These are phyloP conservation scores for Ceratobasidium sp. DNA, from an alignment of 1,284 basidiomycete genomes.

Conservation along the genomic window DNA sequence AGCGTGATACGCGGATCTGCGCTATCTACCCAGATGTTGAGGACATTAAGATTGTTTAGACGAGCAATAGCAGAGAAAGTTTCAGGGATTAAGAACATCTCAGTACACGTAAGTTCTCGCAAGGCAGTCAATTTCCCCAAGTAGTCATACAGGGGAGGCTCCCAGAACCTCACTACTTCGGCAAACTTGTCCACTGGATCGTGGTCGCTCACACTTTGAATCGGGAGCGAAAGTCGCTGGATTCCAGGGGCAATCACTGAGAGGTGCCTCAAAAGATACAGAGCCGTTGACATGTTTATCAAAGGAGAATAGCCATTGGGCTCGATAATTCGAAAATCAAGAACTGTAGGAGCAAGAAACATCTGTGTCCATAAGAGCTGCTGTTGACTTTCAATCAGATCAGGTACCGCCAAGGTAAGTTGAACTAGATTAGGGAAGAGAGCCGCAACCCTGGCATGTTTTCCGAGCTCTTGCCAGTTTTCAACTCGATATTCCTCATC, in stretches of 20 bases:
- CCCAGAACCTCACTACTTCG: conserved; percentile 2
- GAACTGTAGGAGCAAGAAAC: conserved; percentile 11
- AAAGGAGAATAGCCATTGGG: not conserved
- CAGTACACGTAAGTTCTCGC: not conserved
- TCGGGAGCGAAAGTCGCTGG: not conserved
- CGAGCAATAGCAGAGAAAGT: not conserved
- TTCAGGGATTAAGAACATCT: not conserved
- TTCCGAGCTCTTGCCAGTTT: conserved; percentile 11
- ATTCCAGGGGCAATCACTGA: not conserved
- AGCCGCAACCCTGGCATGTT: not conserved
- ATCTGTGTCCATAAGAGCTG: conserved; percentile 16
- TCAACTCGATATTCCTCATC: not conserved
- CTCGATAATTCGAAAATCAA: not conserved
- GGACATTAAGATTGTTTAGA: not conserved
- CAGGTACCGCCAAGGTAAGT: not conserved
- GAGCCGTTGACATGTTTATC: not conserved
- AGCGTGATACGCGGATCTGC: not conserved
- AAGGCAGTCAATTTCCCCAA: not conserved
- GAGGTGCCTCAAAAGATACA: conserved; percentile 2
- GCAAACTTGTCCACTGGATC: not conserved
- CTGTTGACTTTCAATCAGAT: not conserved
- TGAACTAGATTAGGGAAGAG: conserved; percentile 10
- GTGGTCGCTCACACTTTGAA: not conserved
- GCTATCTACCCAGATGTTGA: not conserved
- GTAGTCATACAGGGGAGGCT: not conserved